Conservation (phyloP, 768 basidiomycete genomes). For the Russula abietina region DNA sequence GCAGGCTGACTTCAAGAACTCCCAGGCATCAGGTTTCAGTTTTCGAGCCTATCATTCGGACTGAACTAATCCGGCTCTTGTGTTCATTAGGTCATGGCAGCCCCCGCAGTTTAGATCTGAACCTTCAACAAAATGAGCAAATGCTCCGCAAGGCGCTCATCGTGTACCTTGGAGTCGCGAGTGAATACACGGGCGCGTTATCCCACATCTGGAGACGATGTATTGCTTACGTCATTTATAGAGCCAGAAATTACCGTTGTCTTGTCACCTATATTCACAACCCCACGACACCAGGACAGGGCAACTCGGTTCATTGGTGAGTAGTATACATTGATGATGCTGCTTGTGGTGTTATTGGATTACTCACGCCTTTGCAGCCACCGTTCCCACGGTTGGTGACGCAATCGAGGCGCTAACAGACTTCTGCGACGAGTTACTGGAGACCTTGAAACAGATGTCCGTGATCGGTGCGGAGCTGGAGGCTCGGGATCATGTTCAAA, state of each 20-base stretch:
- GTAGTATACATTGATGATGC: constrained; percentile 18
- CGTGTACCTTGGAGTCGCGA: constrained; percentile 62
- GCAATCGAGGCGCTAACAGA: constrained; percentile 60
- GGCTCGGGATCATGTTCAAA: constrained; percentile 60
- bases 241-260: constrained; percentile 70
- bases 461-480: constrained; percentile 66
- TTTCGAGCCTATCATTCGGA: constrained; percentile 3
- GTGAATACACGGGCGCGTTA: constrained; percentile 61
- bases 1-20: constrained; percentile 59
- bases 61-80: not conserved
- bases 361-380: constrained; percentile 39
- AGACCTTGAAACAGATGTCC: constrained; percentile 57
- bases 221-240: constrained; percentile 23
- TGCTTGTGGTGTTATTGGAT: constrained; percentile 4
- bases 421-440: constrained; percentile 54
- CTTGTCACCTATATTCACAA: constrained; percentile 59
- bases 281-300: constrained; percentile 53
- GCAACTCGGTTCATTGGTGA: constrained; percentile 52
- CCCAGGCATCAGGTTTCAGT: constrained; percentile 48
- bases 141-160: constrained; percentile 57
- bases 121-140: constrained; percentile 49
- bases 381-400: constrained; percentile 71
- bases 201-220: not conserved
- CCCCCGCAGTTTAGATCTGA: constrained; percentile 53
- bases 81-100: constrained; percentile 43